phyloP scores from a whole-genome alignment of 2,329 filamentous ascomycete species.

The Ascochyta fabae region DNA sequence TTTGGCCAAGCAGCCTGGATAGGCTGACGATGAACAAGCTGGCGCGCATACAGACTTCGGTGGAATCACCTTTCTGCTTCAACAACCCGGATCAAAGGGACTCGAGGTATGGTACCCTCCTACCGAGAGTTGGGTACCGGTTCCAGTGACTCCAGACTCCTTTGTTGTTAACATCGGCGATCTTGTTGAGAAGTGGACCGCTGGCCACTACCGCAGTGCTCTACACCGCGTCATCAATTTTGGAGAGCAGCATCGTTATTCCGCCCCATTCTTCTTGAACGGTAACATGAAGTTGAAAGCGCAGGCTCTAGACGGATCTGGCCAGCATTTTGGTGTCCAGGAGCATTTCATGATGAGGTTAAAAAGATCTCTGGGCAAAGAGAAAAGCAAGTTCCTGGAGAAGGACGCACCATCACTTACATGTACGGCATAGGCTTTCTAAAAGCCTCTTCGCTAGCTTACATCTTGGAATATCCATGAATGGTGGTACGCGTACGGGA shows the following conservation, averaged over 20 bases:
- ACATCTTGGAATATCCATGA: no score
- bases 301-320: not conserved
- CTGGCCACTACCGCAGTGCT: conserved; percentile 15
- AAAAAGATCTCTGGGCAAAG: conserved; percentile 2
- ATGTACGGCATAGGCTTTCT: not conserved
- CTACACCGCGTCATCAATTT: conserved; percentile 17
- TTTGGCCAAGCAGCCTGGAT: no score
- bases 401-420: not conserved
- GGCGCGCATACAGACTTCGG: conserved; percentile 28
- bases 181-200: conserved; percentile 17
- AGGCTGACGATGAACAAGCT: not conserved
- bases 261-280: conserved; percentile 4
- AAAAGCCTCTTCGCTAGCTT: no score
- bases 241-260: conserved; percentile 2
- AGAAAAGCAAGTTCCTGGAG: conserved; percentile 4
- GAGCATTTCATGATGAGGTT: conserved; percentile 9
- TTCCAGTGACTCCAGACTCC: conserved; percentile 6
- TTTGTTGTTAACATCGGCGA: conserved; percentile 20
- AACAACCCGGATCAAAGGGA: conserved; percentile 20
- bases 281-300: conserved; percentile 2
- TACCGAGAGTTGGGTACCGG: conserved; percentile 12
- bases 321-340: not conserved
- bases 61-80: conserved; percentile 22
- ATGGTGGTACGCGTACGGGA: no score
- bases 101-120: conserved; percentile 19